These are phyloP conservation scores for Ascochyta koolunga DNA, from an alignment of 2,329 filamentous ascomycete genomes.

Conservation along the genomic window DNA sequence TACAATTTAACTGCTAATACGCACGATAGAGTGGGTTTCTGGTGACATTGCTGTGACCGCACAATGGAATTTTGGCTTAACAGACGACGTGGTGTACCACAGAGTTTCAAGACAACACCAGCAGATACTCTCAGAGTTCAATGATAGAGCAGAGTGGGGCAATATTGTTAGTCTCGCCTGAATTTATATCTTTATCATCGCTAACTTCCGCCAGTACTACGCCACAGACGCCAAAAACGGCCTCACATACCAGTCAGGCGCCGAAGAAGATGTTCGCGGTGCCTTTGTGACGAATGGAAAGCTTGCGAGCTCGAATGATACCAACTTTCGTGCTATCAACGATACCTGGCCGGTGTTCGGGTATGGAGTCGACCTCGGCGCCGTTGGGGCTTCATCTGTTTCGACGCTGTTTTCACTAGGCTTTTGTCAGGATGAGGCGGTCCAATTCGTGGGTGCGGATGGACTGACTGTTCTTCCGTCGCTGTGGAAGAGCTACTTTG, in stretches of 20 bases:
- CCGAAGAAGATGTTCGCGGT: conserved; percentile 54
- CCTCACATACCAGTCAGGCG: conserved; percentile 56
- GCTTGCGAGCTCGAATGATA: conserved; percentile 70
- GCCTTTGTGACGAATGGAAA: conserved; percentile 69
- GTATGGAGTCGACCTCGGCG: conserved; percentile 57
- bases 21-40: conserved; percentile 69
- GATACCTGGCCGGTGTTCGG: conserved; percentile 83
- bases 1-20: conserved; percentile 18
- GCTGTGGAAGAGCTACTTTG: conserved; percentile 78
- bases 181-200: conserved; percentile 70
- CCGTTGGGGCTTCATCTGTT: conserved; percentile 20
- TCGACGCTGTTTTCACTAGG: conserved; percentile 71
- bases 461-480: conserved; percentile 79
- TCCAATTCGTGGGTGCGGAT: conserved; percentile 76
- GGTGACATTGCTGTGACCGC: conserved; percentile 62
- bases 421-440: conserved; percentile 77
- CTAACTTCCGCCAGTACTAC: conserved; percentile 67
- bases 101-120: conserved; percentile 65
- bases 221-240: conserved; percentile 61
- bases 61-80: conserved; percentile 81
- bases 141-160: conserved; percentile 83
- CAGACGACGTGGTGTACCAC: conserved; percentile 71
- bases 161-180: conserved; percentile 72
- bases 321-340: conserved; percentile 70
- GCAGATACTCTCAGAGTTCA: conserved; percentile 71